These are phyloP conservation scores for Phialophora tarda DNA, from an alignment of 2,329 filamentous ascomycete genomes.

Conservation along the genomic window DNA sequence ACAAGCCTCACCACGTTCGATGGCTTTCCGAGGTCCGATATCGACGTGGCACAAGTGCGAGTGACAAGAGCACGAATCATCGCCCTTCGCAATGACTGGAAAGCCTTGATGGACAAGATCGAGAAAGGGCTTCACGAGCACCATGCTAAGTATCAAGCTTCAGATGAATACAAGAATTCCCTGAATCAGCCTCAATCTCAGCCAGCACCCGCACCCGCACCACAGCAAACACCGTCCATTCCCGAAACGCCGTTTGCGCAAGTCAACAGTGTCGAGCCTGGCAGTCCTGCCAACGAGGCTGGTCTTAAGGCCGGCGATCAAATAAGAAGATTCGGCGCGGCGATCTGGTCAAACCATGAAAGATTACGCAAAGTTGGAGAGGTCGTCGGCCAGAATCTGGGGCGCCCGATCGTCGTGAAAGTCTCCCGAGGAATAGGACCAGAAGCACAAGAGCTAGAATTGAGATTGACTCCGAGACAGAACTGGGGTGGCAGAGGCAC, in stretches of 20 bases:
- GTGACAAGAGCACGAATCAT: conserved; percentile 93
- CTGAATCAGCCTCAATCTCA: conserved; percentile 28
- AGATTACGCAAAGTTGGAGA: conserved; percentile 84
- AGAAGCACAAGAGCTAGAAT: conserved; percentile 60
- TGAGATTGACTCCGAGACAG: conserved; percentile 75
- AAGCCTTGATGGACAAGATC: conserved; percentile 79
- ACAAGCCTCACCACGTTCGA: conserved; percentile 85
- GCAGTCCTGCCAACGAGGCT: conserved; percentile 81
- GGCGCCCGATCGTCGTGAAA: conserved; percentile 61
- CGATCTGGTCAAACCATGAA: conserved; percentile 85
- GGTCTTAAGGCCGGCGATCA: conserved; percentile 81
- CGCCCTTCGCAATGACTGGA: conserved; percentile 89
- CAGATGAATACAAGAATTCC: conserved; percentile 41
- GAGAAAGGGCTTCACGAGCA: conserved; percentile 88
- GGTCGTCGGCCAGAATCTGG: conserved; percentile 81
- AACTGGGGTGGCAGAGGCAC: conserved; percentile 91
- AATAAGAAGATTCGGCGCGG: conserved; percentile 83
- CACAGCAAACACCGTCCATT: conserved; percentile 38
- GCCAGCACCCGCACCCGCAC: conserved; percentile 34
- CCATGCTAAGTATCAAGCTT: conserved; percentile 71
- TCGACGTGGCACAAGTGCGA: conserved; percentile 93
- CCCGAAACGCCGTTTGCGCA: conserved; percentile 76
- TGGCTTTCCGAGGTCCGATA: conserved; percentile 89
- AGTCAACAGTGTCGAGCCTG: conserved; percentile 79
- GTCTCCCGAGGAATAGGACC: conserved; percentile 31